These are phyloP conservation scores for Neoconidiobolus thromboides DNA, from an alignment of 371 early-diverging fungal genomes.

Conservation along the genomic window DNA sequence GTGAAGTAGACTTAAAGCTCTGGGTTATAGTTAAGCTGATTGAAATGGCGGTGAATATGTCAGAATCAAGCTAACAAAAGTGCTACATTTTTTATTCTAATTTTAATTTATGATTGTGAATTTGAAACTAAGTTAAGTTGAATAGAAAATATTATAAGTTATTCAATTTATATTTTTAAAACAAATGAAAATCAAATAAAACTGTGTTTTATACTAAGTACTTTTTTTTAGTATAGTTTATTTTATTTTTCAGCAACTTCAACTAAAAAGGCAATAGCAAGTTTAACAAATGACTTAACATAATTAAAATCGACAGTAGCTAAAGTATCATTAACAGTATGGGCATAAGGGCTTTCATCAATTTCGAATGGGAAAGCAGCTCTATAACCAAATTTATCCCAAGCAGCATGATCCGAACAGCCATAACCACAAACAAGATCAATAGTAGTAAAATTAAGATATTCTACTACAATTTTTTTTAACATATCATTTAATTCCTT, in stretches of 20 bases:
- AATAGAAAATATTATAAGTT: too few relatives aligned
- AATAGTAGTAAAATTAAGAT: neutral
- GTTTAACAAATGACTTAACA: conserved; percentile 62
- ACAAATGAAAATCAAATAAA: too few relatives aligned
- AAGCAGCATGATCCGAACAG: conserved; percentile 74
- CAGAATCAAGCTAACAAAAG: too few relatives aligned
- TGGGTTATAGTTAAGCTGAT: too few relatives aligned
- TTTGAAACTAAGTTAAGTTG: too few relatives aligned
- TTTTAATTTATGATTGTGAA: too few relatives aligned
- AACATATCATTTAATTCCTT: conserved; percentile 40
- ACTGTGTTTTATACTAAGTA: too few relatives aligned
- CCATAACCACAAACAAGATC: conserved; percentile 42
- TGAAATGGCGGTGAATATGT: too few relatives aligned
- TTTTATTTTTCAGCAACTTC: conserved; percentile 25
- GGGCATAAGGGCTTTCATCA: conserved; percentile 30
- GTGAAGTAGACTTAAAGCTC: too few relatives aligned
- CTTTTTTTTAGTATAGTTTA: too few relatives aligned
- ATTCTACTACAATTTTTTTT: conserved; percentile 20
- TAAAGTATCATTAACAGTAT: conserved; percentile 45
- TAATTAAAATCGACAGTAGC: conserved; percentile 58
- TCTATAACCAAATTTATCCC: conserved; percentile 60
- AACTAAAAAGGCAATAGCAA: conserved; percentile 63
- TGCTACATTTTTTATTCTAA: too few relatives aligned
- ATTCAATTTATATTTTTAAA: too few relatives aligned
- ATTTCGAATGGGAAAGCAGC: conserved; percentile 70